phyloP scores from a whole-genome alignment of 1,139 yeast species.

The Geotrichum aggregatum region DNA sequence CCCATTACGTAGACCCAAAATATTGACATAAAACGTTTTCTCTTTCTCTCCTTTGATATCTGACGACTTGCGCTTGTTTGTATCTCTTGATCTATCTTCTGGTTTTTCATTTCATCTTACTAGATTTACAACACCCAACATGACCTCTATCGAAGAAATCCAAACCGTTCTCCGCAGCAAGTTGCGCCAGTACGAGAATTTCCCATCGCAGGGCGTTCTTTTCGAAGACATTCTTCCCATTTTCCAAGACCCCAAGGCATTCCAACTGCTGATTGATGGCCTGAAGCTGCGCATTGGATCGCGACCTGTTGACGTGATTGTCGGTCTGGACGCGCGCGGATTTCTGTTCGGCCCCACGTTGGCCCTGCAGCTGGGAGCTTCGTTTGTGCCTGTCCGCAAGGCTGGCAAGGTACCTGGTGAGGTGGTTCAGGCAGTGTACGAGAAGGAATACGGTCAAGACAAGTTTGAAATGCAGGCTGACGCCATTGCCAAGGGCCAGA shows the following conservation, averaged over 20 bases:
- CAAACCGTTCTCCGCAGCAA: constrained; percentile 30
- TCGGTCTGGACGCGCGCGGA: constrained; percentile 96
- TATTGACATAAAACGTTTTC: not conserved
- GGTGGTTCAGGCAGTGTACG: constrained; percentile 63
- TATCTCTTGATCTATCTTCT: no score
- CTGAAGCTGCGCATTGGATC: constrained; percentile 70
- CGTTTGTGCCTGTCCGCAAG: constrained; percentile 93
- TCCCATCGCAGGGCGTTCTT: constrained; percentile 87
- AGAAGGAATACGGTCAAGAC: constrained; percentile 89
- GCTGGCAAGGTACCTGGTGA: constrained; percentile 93
- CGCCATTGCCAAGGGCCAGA: constrained; percentile 74
- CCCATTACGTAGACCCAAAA: no score
- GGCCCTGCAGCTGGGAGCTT: constrained; percentile 83
- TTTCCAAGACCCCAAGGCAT: constrained; percentile 73
- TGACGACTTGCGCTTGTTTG: no score
- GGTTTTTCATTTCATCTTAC: no score
- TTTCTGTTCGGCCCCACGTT: constrained; percentile 93
- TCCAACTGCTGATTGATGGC: constrained; percentile 76
- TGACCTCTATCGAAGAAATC: constrained; percentile 21
- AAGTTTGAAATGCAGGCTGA: constrained; percentile 83
- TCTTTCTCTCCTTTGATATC: not conserved
- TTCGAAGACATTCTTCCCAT: constrained; percentile 96
- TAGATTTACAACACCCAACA: not conserved
- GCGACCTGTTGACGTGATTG: constrained; percentile 75
- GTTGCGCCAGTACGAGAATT: constrained; percentile 74